Evolutionary conservation across 208 protist genomes (phyloP).

Genomic region (Tetramitus jugosus): DNA sequence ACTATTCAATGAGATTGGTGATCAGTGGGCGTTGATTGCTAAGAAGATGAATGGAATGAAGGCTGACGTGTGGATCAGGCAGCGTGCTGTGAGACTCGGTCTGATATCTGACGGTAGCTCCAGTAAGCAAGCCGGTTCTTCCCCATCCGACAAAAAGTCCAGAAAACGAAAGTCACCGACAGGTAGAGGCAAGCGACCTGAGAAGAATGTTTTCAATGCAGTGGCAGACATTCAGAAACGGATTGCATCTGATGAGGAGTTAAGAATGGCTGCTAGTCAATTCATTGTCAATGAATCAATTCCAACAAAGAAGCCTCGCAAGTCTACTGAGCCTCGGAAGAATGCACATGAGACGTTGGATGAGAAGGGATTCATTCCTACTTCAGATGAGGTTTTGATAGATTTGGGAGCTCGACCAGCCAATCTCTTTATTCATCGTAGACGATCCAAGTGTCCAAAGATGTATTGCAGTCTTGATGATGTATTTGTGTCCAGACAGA

Average conservation of each 20-base stretch:
- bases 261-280: not conserved
- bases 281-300: not conserved
- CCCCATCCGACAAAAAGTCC: not conserved
- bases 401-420: not conserved
- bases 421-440: too few species aligned
- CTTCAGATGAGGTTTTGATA: too few species aligned
- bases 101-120: not conserved
- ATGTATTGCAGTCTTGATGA: not conserved
- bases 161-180: not conserved
- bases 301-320: not conserved
- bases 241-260: not conserved
- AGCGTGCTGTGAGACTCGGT: not conserved
- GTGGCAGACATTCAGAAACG: not conserved
- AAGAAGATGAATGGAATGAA: constrained; percentile 9
- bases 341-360: too few species aligned
- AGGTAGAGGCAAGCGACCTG: not conserved
- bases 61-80: constrained; percentile 9
- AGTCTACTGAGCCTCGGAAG: not conserved
- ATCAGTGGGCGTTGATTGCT: constrained; percentile 3
- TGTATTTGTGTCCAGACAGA: too few species aligned
- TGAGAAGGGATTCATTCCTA: too few species aligned
- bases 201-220: not conserved
- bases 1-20: not conserved
- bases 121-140: not conserved
- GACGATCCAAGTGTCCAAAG: not conserved